Evolutionary conservation across 345 rosid species (phyloP).

Genomic region (Hibiscus trionum): DNA sequence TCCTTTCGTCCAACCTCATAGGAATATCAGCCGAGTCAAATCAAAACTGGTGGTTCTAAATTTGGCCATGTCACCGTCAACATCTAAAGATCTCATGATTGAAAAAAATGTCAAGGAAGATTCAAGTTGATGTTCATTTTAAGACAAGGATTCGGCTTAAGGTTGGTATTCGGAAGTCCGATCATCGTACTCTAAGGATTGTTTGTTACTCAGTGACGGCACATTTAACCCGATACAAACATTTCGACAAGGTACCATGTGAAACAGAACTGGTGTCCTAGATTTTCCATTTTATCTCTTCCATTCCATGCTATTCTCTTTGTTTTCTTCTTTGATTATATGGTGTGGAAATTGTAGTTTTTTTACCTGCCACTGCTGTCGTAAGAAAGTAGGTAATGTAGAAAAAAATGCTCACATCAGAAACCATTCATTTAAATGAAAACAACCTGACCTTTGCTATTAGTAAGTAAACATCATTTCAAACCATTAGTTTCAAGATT

Average conservation of each 20-base stretch:
- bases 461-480: slow-evolving; percentile 5
- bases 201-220: slow-evolving; percentile 40
- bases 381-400: background rate
- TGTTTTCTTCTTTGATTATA: background rate
- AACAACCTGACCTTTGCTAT: background rate
- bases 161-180: slow-evolving; percentile 48
- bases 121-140: slow-evolving; percentile 43
- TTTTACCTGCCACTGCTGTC: background rate
- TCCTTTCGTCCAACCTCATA: slow-evolving; percentile 60
- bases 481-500: background rate
- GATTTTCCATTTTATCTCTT: background rate
- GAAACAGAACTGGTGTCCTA: slow-evolving; percentile 14
- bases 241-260: slow-evolving; percentile 37
- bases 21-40: slow-evolving; percentile 48
- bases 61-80: slow-evolving; percentile 30
- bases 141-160: slow-evolving; percentile 58
- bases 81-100: slow-evolving; percentile 35
- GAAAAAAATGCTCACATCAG: background rate
- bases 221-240: slow-evolving; percentile 34
- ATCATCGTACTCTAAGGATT: slow-evolving; percentile 38
- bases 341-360: background rate
- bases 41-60: slow-evolving; percentile 39
- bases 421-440: background rate
- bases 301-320: background rate
- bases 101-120: slow-evolving; percentile 33